A percentile compares a stretch with the other conserved stretches of the same genome.
Evolutionary conservation across 2,329 filamentous ascomycete species (phyloP).

Genomic region (Dactylonectria macrodidyma): DNA sequence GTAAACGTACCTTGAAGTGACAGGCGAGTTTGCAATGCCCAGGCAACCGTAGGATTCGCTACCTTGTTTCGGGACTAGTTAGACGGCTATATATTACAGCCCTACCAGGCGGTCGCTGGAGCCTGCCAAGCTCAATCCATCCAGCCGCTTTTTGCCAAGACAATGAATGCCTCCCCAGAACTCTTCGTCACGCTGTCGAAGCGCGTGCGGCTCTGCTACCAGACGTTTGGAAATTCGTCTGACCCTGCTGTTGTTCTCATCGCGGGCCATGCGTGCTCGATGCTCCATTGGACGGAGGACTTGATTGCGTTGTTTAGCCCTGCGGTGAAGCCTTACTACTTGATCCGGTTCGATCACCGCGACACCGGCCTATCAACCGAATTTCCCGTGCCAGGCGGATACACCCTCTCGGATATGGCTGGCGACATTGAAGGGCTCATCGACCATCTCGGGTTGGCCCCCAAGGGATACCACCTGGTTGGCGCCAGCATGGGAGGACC

Average conservation of each 20-base stretch:
- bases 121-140: too few species aligned
- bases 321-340: constrained; percentile 25
- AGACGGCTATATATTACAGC: too few species aligned
- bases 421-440: constrained; percentile 47
- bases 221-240: too few species aligned
- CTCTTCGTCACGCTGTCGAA: too few species aligned
- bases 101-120: too few species aligned
- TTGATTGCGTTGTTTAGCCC: constrained; percentile 40
- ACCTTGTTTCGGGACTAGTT: too few species aligned
- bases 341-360: constrained; percentile 44
- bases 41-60: too few species aligned
- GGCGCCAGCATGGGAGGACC: constrained; percentile 48
- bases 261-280: constrained; percentile 39
- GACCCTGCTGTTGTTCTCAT: constrained; percentile 41
- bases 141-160: too few species aligned
- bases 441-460: constrained; percentile 42
- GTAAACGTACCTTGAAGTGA: too few species aligned
- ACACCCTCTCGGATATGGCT: constrained; percentile 47
- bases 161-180: too few species aligned
- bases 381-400: constrained; percentile 43
- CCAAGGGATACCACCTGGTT: constrained; percentile 43
- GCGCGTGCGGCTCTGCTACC: too few species aligned
- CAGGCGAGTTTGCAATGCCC: too few species aligned
- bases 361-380: constrained; percentile 46
- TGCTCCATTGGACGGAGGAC: constrained; percentile 45